Base-by-base conservation (phyloP, 2,329 filamentous ascomycete genomes). In the Lecanicillium sp. region DNA sequence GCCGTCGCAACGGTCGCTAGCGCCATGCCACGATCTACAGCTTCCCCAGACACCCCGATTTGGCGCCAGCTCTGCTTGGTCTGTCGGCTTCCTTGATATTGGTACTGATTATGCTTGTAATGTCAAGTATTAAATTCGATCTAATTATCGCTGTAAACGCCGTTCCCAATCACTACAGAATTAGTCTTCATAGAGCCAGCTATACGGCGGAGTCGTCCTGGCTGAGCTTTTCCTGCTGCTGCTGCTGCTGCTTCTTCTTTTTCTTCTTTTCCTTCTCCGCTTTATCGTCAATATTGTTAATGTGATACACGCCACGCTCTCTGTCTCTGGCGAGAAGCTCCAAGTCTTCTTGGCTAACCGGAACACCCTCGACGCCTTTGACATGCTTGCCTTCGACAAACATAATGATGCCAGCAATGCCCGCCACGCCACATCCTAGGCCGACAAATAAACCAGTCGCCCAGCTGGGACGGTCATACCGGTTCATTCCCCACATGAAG, bases 401-500 rank as follows among this genome's bases (percentile, higher is more conserved):
- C 60, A 80, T 79, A 55, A 86, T 72, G 25, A 82, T 61, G 3
- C 87, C 87, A 13, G 77, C 86, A 17, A 75, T 54, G 13, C 72
- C 82, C 7, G 81, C 82, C 5, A 83, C 77, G 15, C 80, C 68
- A 52, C 80, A 88, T 3, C 79, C 87, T 5, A 90, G 55, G 3
- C 75, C 83, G 14, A 94, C 82, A 53, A 92, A 87, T 0, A 88
- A 60, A 2, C 86, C 87, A 0, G 85, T 89, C 10, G 79, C 74
- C 86, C 86, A 94, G 17, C 75, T 74, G 0, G 87, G 86, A n/a
- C 87, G 69, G 17, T 82, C 63, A 51, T 79, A 81, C 17, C 84
- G 68, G 53, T 86, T 84, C 60, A 84, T 68, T 2, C 76, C 79
- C 84, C 85, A 94, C 87, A 94, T 94, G 62, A 87, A 84, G 3